Base-by-base conservation (phyloP, 2,329 filamentous ascomycete species). In the Pseudogymnoascus sp. region DNA sequence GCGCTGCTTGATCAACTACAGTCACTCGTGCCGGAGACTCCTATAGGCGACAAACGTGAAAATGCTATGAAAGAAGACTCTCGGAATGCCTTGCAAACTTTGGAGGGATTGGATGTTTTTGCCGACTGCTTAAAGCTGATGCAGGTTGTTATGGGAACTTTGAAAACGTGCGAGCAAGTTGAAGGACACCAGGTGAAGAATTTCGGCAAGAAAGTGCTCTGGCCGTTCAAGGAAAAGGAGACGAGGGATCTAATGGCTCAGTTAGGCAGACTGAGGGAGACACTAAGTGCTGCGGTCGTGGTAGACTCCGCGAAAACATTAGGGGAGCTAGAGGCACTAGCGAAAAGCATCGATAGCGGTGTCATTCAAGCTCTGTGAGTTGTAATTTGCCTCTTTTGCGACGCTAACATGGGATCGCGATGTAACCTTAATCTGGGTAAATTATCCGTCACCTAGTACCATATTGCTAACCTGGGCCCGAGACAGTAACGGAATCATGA, bases 211-310 rank as follows among this genome's bases (percentile, higher is more conserved):
- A 60, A 37, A 37, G 12, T 62, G 18, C n/a, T 60, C n/a, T 62
- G 61, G 61, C 61, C 61, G 14, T 62, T 62, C 15, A 60, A 60
- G 30, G 61, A 62, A 37, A 60, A 58, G 36, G 61, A 62, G 22
- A 62, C 61, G 25, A 62, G 57, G 43, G 61, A 62, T 28, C 39
- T 47, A 6, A 57, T 62, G 12, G n/a, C 25, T 14, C 61, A 58
- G n/a, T n/a, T 37, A 37, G 14, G 36, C 4, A 15, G 60, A 22
- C 57, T 62, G 7, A 41, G 60, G 15, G 57, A 59, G 15, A 25
- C 57, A 12, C 57, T 62, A 12, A 62, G 53, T 38, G 57, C 60
- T 18, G 60, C 60, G 20, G 36, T 62, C 50, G 60, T 59, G 15
- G 59, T 38, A 20, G 59, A 60, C 35, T 60, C 59, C 36, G 39